Conservation (phyloP, 1,284 basidiomycete species). For the Tylopilus sp. region DNA sequence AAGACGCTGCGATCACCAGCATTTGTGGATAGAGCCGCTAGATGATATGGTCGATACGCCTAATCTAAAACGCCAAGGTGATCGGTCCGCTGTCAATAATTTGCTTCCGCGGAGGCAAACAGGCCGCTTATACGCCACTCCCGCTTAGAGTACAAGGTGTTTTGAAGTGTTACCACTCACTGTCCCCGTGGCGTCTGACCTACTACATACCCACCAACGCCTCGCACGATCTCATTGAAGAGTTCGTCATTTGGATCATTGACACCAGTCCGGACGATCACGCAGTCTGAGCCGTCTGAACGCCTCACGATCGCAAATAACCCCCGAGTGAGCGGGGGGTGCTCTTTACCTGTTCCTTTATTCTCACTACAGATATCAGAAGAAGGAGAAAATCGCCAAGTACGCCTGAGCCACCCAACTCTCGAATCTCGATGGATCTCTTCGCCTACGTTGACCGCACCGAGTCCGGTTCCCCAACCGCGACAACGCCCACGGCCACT, state of each 20-base stretch:
- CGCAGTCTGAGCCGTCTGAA: too few relatives aligned
- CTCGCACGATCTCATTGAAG: too few relatives aligned
- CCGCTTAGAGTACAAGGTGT: too few relatives aligned
- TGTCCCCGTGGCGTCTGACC: too few relatives aligned
- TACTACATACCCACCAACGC: too few relatives aligned
- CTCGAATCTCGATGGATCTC: slow-evolving; percentile 13
- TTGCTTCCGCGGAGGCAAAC: slow-evolving; percentile 11
- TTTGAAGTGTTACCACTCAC: too few relatives aligned
- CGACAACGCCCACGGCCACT: background rate
- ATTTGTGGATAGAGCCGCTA: background rate
- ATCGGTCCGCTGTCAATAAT: background rate
- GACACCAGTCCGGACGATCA: too few relatives aligned
- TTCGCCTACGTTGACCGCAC: slow-evolving; percentile 20
- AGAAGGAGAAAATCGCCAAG: background rate
- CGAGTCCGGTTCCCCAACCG: slow-evolving; percentile 19
- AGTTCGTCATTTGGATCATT: too few relatives aligned
- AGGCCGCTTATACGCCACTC: background rate
- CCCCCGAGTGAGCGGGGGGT: background rate
- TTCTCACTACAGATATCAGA: background rate
- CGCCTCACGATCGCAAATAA: background rate
- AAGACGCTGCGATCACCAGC: background rate
- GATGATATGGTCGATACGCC: slow-evolving; percentile 1
- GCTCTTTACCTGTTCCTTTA: background rate
- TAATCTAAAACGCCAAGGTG: background rate
- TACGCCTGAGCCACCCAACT: too few relatives aligned